Percentiles rank a stretch among this genome's conserved stretches.
Conservation (phyloP, 805 yeast species). For the Candida qinlingensis region DNA sequence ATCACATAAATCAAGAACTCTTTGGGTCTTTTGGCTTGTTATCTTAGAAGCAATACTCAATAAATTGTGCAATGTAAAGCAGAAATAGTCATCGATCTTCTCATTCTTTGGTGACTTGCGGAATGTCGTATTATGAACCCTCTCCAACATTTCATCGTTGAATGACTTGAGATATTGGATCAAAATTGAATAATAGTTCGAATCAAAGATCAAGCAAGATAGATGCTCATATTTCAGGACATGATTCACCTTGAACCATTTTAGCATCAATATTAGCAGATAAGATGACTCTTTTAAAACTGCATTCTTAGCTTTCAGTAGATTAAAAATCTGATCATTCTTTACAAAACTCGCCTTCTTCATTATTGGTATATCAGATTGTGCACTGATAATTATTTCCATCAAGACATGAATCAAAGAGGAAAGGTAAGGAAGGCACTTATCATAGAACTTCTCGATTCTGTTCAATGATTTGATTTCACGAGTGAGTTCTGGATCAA, state of each 20-base stretch:
- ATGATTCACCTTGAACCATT: conserved; percentile 80
- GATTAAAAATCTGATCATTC: conserved; percentile 38
- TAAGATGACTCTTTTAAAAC: conserved; percentile 55
- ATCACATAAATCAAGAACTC: conserved; percentile 60
- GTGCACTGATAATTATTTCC: conserved; percentile 46
- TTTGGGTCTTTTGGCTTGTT: conserved; percentile 64
- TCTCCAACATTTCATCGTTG: conserved; percentile 24
- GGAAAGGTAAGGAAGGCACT: conserved; percentile 48
- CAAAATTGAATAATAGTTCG: conserved; percentile 39
- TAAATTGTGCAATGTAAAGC: conserved; percentile 44
- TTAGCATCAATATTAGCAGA: conserved; percentile 45
- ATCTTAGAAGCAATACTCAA: conserved; percentile 53
- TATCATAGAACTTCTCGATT: conserved; percentile 55
- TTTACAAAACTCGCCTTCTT: background rate
- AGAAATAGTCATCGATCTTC: conserved; percentile 31
- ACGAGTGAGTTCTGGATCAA: conserved; percentile 17
- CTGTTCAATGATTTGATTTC: conserved; percentile 42
- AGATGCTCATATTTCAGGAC: conserved; percentile 74
- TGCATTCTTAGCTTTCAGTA: conserved; percentile 55
- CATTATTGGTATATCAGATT: conserved; percentile 5
- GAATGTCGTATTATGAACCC: conserved; percentile 25
- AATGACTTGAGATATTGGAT: conserved; percentile 15
- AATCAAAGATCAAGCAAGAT: conserved; percentile 67
- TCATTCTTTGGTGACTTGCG: conserved; percentile 18
- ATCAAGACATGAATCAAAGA: conserved; percentile 61